Conservation (phyloP, 169 alveolate species). For the Eimeria nieschulzi region DNA sequence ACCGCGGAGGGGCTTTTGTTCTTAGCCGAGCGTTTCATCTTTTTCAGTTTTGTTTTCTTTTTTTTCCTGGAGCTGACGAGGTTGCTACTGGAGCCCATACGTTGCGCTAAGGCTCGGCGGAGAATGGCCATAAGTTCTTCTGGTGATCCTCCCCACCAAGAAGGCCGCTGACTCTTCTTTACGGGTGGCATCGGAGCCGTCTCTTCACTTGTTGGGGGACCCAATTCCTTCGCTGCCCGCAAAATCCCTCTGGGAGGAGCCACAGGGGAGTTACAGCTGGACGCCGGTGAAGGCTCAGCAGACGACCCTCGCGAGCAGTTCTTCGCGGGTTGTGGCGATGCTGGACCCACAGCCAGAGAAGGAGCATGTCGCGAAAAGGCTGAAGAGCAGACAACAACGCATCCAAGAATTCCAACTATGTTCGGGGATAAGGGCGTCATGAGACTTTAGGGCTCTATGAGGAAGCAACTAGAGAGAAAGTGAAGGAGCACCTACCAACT, state of each 20-base stretch:
- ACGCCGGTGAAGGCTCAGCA: neutral
- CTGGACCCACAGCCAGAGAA: constrained; percentile 33
- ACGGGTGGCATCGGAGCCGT: constrained; percentile 46
- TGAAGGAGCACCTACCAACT: constrained; percentile 1
- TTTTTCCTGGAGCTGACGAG: neutral
- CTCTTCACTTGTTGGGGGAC: constrained; percentile 35
- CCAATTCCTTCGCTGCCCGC: constrained; percentile 26
- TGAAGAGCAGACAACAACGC: neutral
- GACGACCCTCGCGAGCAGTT: neutral
- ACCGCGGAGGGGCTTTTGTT: neutral
- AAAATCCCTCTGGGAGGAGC: constrained; percentile 32
- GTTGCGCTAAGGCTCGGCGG: constrained; percentile 15
- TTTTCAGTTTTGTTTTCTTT: neutral
- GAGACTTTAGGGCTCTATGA: too few relatives aligned
- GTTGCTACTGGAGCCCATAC: neutral
- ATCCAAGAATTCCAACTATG: neutral
- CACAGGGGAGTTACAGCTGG: too few relatives aligned
- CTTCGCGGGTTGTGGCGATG: neutral
- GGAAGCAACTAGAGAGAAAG: neutral
- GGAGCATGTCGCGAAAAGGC: constrained; percentile 47
- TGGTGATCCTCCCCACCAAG: constrained; percentile 10
- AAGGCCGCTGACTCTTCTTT: constrained; percentile 6
- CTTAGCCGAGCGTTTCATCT: neutral
- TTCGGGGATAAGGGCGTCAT: neutral
- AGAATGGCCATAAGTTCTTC: constrained; percentile 14